Conservation (phyloP, 495 filamentous ascomycete genomes). For the Tuber umbilicatum region DNA sequence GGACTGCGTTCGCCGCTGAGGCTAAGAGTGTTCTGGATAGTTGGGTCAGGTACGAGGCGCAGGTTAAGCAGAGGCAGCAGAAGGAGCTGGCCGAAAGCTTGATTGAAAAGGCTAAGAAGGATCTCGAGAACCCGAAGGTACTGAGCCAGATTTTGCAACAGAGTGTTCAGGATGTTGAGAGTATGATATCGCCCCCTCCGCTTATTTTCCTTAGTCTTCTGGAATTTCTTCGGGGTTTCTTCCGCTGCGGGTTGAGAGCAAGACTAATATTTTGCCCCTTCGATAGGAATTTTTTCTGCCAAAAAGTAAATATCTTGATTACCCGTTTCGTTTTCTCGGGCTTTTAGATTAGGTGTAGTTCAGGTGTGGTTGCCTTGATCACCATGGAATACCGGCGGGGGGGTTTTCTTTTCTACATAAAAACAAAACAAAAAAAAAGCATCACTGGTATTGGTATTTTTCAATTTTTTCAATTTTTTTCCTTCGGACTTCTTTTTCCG, state of each 20-base stretch:
- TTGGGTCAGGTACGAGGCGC: slow-evolving; percentile 96
- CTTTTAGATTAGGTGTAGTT: not conserved
- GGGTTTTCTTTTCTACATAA: not conserved
- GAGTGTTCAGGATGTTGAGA: slow-evolving; percentile 90
- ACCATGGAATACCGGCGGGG: not conserved
- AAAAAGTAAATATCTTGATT: not conserved
- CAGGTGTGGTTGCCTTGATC: not conserved
- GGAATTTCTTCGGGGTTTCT: not conserved
- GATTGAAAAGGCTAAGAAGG: slow-evolving; percentile 95
- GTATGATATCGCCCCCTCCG: slow-evolving; percentile 52
- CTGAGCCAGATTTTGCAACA: slow-evolving; percentile 94
- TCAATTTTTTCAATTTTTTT: not conserved
- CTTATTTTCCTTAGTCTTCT: not conserved
- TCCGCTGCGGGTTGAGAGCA: not conserved
- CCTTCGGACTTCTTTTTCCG: not conserved
- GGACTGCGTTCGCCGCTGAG: slow-evolving; percentile 78
- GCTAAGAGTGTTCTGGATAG: slow-evolving; percentile 93
- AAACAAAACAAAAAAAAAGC: not conserved
- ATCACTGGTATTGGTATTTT: not conserved
- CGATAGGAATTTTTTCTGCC: not conserved
- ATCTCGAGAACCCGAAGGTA: slow-evolving; percentile 91
- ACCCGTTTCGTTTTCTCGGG: not conserved
- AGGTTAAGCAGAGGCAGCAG: slow-evolving; percentile 98
- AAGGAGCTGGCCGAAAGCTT: slow-evolving; percentile 84
- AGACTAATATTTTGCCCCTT: not conserved